Base-by-base conservation (phyloP, 2,329 filamentous ascomycete genomes). In the Hypoxylon rubiginosum region DNA sequence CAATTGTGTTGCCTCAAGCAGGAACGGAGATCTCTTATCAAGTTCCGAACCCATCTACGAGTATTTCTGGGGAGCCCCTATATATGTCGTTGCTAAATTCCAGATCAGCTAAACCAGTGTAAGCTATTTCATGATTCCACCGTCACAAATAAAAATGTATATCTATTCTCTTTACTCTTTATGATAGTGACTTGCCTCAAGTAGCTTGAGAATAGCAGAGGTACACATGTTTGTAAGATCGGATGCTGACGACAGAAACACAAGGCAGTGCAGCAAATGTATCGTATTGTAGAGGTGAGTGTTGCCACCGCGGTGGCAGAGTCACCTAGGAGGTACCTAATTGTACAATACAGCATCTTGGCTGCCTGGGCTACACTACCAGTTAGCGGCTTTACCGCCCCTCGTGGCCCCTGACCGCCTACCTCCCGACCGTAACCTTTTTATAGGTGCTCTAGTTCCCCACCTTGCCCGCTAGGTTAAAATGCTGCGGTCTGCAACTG, bases 401-500 rank as follows among this genome's bases (percentile, higher is more conserved):
- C 58, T 58, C 62, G 58, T 43, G 17, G 15, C 39, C 39, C 39
- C 39, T 43, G 39, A 66, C 63, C 66, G 59, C 63, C 58, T 57
- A 48, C n/a, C n/a, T n/a, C 39, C 39, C 39, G 39, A 43, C 15
- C n/a, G 39, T n/a, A 43, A n/a, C n/a, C n/a, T n/a, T n/a, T n/a
- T n/a, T n/a, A n/a, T n/a, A n/a, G n/a, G n/a, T n/a, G n/a, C 39
- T 19, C 19, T 19, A 17, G 8, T 43, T 19, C n/a, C 39, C 39
- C 15, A 17, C 39, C 39, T 43, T 43, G 39, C 39, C 39, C n/a
- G 39, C 39, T 19, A 41, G 36, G 57, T 58, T 60, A 59, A 56
- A 67, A 21, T 64, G 67, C 67, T 70, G 67, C 67, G 67, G 67
- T 28, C 62, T 57, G 48, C 34, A 54, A 70, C 62, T 70, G 67